Percentiles rank a stretch among this genome's conserved stretches.
These are phyloP conservation scores for Volvariella volvacea DNA, from an alignment of 1,284 basidiomycete species.

Conservation along the genomic window DNA sequence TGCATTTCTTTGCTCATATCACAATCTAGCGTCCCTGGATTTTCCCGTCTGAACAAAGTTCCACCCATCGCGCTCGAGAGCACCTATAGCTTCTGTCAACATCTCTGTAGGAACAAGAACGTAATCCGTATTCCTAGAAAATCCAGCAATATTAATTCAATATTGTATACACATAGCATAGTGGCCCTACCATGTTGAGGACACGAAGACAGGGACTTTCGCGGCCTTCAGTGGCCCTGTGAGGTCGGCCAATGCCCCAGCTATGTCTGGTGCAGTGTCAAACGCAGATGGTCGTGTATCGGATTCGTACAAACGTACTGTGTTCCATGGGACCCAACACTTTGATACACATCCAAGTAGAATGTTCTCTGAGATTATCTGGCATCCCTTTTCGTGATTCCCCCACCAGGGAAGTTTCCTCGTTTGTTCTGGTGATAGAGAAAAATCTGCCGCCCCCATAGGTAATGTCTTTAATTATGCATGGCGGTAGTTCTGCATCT, in stretches of 20 bases:
- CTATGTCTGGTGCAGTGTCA: conserved; percentile 38
- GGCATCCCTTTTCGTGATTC: conserved; percentile 31
- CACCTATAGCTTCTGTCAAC: conserved; percentile 30
- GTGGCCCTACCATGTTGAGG: conserved; percentile 68
- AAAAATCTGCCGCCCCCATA: conserved; percentile 32
- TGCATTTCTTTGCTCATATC: no score
- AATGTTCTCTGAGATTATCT: conserved; percentile 25
- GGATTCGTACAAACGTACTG: conserved; percentile 40
- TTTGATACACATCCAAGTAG: conserved; percentile 53
- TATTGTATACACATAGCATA: conserved; percentile 3
- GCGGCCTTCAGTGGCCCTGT: conserved; percentile 50
- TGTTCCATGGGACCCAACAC: conserved; percentile 65
- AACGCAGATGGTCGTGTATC: neutral
- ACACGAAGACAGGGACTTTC: conserved; percentile 50
- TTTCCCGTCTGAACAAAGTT: conserved; percentile 22
- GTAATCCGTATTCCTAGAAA: conserved; percentile 56
- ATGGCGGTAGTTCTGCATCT: conserved; percentile 22
- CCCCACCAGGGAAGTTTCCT: conserved; percentile 57
- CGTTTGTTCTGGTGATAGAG: conserved; percentile 50
- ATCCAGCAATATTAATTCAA: neutral
- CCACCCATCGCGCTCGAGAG: conserved; percentile 45
- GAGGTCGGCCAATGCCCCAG: conserved; percentile 52
- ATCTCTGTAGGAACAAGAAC: conserved; percentile 44
- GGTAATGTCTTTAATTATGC: conserved; percentile 21
- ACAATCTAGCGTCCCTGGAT: conserved; percentile 17